These are phyloP conservation scores for Candida maesae DNA, from an alignment of 805 yeast species.

Conservation along the genomic window DNA sequence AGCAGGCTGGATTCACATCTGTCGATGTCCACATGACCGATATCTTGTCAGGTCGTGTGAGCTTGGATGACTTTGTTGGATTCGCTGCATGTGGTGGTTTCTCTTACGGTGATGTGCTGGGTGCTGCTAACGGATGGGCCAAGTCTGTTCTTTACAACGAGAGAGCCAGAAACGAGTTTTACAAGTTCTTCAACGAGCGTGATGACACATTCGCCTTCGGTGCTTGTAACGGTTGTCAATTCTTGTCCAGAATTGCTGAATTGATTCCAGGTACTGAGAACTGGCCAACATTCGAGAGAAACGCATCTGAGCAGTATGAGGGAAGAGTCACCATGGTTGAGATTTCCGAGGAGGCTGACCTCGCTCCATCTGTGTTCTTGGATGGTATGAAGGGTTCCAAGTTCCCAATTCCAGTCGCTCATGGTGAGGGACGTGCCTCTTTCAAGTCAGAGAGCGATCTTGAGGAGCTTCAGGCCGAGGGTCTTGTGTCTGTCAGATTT, in stretches of 20 bases:
- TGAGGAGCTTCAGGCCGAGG: conserved; percentile 45
- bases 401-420: conserved; percentile 96
- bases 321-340: conserved; percentile 92
- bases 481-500: conserved; percentile 67
- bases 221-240: conserved; percentile 98
- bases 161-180: conserved; percentile 69
- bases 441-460: conserved; percentile 49
- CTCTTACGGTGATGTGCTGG: conserved; percentile 97
- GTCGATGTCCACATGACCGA: conserved; percentile 97
- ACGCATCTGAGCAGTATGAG: conserved; percentile 91
- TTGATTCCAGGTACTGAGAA: conserved; percentile 89
- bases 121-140: conserved; percentile 99
- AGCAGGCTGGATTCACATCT: conserved; percentile 91
- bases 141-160: conserved; percentile 87
- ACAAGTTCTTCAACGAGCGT: conserved; percentile 78
- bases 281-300: conserved; percentile 96
- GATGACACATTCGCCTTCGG: conserved; percentile 94
- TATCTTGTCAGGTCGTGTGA: conserved; percentile 65
- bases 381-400: conserved; percentile 90
- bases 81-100: conserved; percentile 99
- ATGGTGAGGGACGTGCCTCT: conserved; percentile 93
- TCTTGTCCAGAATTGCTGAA: conserved; percentile 78
- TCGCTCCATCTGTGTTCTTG: conserved; percentile 60
- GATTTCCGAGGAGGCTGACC: conserved; percentile 52
- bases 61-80: conserved; percentile 80